Conservation (phyloP, 116 monocot species). For the Phalaenopsis hybrid region DNA sequence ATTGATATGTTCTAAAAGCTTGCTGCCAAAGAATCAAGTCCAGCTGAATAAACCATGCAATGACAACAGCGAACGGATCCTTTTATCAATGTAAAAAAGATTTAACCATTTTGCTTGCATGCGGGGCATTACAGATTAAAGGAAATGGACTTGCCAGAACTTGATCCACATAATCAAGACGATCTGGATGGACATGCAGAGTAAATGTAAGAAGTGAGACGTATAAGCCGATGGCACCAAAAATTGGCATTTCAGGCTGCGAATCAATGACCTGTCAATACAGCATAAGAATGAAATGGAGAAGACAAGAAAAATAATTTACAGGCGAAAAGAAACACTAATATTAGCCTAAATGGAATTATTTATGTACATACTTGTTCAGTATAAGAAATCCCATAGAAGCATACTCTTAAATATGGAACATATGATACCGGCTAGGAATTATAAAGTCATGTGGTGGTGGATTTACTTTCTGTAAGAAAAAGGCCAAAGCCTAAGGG, state of each 20-base stretch:
- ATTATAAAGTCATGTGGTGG: background rate
- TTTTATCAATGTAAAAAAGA: background rate
- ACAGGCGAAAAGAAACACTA: background rate
- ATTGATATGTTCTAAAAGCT: background rate
- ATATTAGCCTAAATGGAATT: background rate
- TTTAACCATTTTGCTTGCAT: background rate
- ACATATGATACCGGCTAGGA: background rate
- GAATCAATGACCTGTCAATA: slow-evolving; percentile 89
- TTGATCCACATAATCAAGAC: slow-evolving; percentile 98
- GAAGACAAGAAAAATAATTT: background rate
- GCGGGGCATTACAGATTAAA: background rate
- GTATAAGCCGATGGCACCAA: slow-evolving; percentile 79
- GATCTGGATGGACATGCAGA: slow-evolving; percentile 92
- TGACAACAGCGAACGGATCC: background rate
- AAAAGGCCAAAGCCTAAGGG: background rate
- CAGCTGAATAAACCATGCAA: background rate
- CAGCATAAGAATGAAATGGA: background rate
- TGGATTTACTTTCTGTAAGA: background rate
- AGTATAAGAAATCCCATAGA: background rate
- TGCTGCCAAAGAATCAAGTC: background rate
- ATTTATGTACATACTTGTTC: background rate
- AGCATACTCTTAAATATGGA: background rate
- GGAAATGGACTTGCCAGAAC: slow-evolving; percentile 54
- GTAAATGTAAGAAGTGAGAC: slow-evolving; percentile 97
- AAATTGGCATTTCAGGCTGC: slow-evolving; percentile 87